Evolutionary conservation across 768 basidiomycete species (phyloP), one percentile per base, ranked within the genome.

Genomic region (Lactarius psammicola): DNA sequence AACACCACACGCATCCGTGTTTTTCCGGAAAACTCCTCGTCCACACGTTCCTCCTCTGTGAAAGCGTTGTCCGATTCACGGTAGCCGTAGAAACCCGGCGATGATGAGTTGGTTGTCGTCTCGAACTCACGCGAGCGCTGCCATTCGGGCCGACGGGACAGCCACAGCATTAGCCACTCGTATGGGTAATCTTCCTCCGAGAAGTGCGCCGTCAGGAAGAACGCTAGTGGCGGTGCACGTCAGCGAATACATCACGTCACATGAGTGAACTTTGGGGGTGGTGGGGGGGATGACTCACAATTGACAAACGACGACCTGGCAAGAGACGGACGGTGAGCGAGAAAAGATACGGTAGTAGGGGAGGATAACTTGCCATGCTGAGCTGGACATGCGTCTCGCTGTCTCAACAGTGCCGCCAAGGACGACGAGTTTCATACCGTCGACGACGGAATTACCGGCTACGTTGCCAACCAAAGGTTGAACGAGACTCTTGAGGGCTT

Each of bases 111-210:
- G 15, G 91, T 93, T 20, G 92, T 94, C 0, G 91, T 92, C 78
- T 94, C 92, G 67, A 94, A 92, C 76, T 94, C 92, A 63, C 92
- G 85, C 9, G 91, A 92, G 44, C 90, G 87, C 72, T 93, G 91
- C 91, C 91, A 93, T 76, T 93, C 91, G 49, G 91, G 82, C 79
- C 89, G 83, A 59, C 90, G 87, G 51, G 90, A 90, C 57, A 94
- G 85, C 91, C 91, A 94, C 36, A 92, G 82, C 89, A 93, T 93
- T 60, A 94, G 82, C 91, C 91, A 94, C 77, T 94, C 91, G 71
- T 92, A 94, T 4, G 91, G 92, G 69, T 90, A 90, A 73, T 94
- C 92, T 76, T 94, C 92, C 77, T 94, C 92, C 69, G 86, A 89
- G 79, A 94, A 94, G 76, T 93, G 89, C 10, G 92, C 92, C 18